Conservation (phyloP, 2,329 filamentous ascomycete species). For the Colletotrichum tabaci region DNA sequence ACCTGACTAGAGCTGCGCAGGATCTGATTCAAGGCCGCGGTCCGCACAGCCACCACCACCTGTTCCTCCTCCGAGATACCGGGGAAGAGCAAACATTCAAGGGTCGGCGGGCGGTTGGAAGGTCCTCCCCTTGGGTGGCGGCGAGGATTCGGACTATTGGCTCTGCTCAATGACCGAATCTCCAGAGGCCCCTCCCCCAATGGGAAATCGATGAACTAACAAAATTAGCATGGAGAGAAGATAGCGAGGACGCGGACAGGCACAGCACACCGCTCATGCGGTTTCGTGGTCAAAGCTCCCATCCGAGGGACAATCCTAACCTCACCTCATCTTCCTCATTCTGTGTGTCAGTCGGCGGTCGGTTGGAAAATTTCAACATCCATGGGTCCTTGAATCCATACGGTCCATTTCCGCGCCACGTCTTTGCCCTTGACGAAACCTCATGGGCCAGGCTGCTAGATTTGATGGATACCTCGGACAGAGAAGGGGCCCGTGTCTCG, state of each 20-base stretch:
- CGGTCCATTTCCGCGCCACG: background rate
- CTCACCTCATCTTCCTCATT: background rate
- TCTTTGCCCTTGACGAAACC: background rate
- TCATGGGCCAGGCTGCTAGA: background rate
- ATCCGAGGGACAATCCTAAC: background rate
- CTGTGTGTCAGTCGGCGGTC: background rate
- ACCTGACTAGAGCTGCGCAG: background rate
- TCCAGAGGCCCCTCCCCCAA: background rate
- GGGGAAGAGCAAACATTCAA: background rate
- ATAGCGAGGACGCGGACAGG: background rate
- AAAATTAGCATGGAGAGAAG: no score
- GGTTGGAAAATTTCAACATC: background rate
- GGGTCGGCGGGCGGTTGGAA: background rate
- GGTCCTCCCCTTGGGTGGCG: background rate
- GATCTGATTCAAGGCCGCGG: constrained; percentile 12
- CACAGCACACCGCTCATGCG: background rate
- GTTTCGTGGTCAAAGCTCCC: background rate
- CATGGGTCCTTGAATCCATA: background rate
- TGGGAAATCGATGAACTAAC: background rate
- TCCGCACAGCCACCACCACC: background rate
- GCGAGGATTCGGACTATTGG: background rate
- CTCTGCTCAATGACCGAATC: background rate
- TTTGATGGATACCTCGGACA: no score
- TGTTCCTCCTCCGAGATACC: background rate
- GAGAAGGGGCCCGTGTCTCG: background rate